Base-by-base conservation (phyloP, 2,329 filamentous ascomycete species). In the Pezicula carpinea region DNA sequence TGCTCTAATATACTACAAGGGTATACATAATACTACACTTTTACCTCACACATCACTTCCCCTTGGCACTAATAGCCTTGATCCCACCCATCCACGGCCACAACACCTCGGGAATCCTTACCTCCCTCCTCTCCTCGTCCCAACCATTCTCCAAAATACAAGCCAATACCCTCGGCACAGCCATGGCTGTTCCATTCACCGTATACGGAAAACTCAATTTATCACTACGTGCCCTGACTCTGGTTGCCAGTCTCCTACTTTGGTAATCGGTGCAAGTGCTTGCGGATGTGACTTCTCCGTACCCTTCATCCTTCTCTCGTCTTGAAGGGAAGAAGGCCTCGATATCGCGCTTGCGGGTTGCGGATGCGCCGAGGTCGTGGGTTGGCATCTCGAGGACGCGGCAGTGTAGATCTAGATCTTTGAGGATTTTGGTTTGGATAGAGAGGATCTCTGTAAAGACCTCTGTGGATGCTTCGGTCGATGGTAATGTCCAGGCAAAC, bases 181-280 rank as follows among this genome's bases (percentile, higher is more conserved):
- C 93, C 59, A 97, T 73, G 0, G 92, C 93, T 1, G 93, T 99
- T 1, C 92, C 95, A 64, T 99, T 99, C 32, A 95, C 76, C 0
- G 93, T 99, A 70, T 88, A 89, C 13, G 91, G 89, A 65, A 89
- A 97, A 2, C 76, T 74, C 34, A 85, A 69, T 61, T 77, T 80
- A n/a, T 70, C 60, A 4, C 71, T 70, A 15, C 64, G 68, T 34
- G 68, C 69, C 43, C 68, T 71, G 39, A 88, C 72, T 34, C 86
- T 78, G 13, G 93, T 96, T 22, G 81, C 84, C 31, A 99, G 73
- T 14, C 93, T 78, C 22, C 93, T 77, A 21, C 80, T 86, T 72
- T 99, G 93, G 69, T 97, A 99, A 67, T 99, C 93, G 1, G 89
- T 93, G 69, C 93, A 99, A 58, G 92, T 84, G 53, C 88, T 95